phyloP scores from a whole-genome alignment of 148 eudicot species.

The Persicaria maculosa region DNA sequence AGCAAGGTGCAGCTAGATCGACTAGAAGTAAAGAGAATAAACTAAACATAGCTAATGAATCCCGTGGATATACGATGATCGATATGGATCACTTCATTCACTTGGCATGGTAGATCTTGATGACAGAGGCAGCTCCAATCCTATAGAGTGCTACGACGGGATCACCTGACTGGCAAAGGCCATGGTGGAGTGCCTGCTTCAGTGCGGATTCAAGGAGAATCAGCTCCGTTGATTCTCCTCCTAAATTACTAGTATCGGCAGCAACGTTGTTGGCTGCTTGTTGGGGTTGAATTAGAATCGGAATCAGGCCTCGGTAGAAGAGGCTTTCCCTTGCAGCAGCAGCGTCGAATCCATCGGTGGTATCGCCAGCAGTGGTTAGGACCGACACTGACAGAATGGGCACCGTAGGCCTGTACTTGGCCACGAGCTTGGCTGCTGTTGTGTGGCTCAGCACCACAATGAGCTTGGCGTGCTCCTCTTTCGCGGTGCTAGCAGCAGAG shows the following conservation, averaged over 20 bases:
- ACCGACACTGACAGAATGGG: constrained; percentile 72
- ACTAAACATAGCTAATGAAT: too few relatives aligned
- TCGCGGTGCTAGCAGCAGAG: constrained; percentile 78
- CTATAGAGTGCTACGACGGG: constrained; percentile 76
- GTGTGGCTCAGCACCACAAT: constrained; percentile 77
- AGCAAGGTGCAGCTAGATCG: too few relatives aligned
- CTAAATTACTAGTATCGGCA: constrained; percentile 7
- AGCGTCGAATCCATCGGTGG: constrained; percentile 49
- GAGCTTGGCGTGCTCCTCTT: constrained; percentile 77
- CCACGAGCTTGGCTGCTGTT: constrained; percentile 75
- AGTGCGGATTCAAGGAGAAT: constrained; percentile 60
- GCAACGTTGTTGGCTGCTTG: too few relatives aligned
- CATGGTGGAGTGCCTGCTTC: constrained; percentile 48
- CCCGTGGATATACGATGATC: too few relatives aligned
- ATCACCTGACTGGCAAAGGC: constrained; percentile 60
- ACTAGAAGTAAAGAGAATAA: too few relatives aligned
- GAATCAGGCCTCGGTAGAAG: constrained; percentile 63
- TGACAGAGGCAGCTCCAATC: constrained; percentile 78
- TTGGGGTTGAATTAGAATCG: constrained; percentile 60
- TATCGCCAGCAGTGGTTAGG: constrained; percentile 19
- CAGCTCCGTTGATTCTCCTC: constrained; percentile 79
- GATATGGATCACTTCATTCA: constrained; percentile 12
- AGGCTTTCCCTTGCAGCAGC: constrained; percentile 66
- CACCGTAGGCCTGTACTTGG: constrained; percentile 73
- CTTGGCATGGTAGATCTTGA: constrained; percentile 77